Conservation (phyloP, 768 basidiomycete species). For the Gymnopilus junonius region DNA sequence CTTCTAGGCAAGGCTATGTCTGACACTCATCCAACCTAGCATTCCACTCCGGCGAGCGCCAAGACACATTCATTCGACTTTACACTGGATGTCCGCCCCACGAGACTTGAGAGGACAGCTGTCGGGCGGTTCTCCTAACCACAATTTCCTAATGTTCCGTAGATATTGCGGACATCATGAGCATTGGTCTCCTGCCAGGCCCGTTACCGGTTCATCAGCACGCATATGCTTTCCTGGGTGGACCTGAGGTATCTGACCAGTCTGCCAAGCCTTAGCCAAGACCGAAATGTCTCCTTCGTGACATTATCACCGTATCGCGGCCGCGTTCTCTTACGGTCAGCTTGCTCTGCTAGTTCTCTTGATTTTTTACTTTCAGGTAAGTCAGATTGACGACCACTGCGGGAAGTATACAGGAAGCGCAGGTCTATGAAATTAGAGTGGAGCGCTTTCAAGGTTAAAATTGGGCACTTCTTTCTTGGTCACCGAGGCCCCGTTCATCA, state of each 20-base stretch:
- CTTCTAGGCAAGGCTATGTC: not conserved
- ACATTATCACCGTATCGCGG: not conserved
- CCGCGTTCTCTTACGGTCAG: no score
- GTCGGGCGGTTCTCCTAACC: not conserved
- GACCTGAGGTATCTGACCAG: not conserved
- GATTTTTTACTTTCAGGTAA: not conserved
- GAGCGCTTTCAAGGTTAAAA: not conserved
- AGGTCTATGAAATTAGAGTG: no score
- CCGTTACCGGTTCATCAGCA: not conserved
- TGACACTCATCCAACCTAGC: not conserved
- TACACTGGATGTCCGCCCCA: not conserved
- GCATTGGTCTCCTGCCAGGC: not conserved
- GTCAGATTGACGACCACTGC: no score
- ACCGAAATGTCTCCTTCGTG: conserved; percentile 1
- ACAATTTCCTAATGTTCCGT: not conserved
- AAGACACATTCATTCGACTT: not conserved
- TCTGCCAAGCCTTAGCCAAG: not conserved
- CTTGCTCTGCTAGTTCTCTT: no score
- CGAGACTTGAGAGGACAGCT: not conserved
- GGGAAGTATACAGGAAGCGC: not conserved
- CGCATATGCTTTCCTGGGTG: not conserved
- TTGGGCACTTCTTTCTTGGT: not conserved
- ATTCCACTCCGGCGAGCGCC: not conserved
- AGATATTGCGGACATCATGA: not conserved
- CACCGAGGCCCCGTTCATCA: not conserved